Percentiles rank a stretch among this genome's conserved stretches.
phyloP scores from a whole-genome alignment of 2,329 filamentous ascomycete genomes.

The Epichloe sp. region DNA sequence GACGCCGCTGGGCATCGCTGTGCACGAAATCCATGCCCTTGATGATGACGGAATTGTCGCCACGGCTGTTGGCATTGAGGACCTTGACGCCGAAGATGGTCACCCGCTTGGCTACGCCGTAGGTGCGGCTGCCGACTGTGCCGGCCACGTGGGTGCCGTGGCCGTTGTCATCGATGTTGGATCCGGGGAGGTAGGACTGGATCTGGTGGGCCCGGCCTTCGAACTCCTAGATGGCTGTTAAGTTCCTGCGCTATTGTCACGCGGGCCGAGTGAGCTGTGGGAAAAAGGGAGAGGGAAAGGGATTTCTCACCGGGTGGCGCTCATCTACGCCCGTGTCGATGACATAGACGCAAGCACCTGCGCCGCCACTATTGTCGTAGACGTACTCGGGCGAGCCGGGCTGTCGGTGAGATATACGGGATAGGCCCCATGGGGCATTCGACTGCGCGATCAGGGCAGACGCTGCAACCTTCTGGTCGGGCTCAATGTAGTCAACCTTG shows the following conservation, averaged over 20 bases:
- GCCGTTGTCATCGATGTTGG: slow-evolving; percentile 16
- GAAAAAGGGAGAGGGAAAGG: not conserved
- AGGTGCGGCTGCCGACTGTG: slow-evolving; percentile 19
- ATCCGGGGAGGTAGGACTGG: slow-evolving; percentile 19
- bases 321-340: slow-evolving; percentile 27
- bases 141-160: slow-evolving; percentile 22
- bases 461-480: slow-evolving; percentile 14
- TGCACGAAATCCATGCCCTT: slow-evolving; percentile 27
- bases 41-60: slow-evolving; percentile 17
- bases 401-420: slow-evolving; percentile 19
- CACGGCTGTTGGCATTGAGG: slow-evolving; percentile 19
- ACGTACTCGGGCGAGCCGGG: slow-evolving; percentile 14
- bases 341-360: slow-evolving; percentile 26
- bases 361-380: slow-evolving; percentile 22
- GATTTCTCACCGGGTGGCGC: slow-evolving; percentile 18
- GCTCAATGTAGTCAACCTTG: slow-evolving; percentile 24
- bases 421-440: slow-evolving; percentile 24
- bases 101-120: slow-evolving; percentile 26
- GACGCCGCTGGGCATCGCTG: slow-evolving; percentile 18
- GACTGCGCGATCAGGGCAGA: slow-evolving; percentile 15
- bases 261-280: not conserved
- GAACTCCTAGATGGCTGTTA: slow-evolving; percentile 17
- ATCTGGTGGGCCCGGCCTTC: slow-evolving; percentile 25
- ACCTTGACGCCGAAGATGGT: slow-evolving; percentile 27
- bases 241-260: not conserved